Percentiles rank a stretch among this genome's conserved stretches.
Conservation (phyloP, 331 rosid genomes). For the Erythrophleum ivorense region DNA sequence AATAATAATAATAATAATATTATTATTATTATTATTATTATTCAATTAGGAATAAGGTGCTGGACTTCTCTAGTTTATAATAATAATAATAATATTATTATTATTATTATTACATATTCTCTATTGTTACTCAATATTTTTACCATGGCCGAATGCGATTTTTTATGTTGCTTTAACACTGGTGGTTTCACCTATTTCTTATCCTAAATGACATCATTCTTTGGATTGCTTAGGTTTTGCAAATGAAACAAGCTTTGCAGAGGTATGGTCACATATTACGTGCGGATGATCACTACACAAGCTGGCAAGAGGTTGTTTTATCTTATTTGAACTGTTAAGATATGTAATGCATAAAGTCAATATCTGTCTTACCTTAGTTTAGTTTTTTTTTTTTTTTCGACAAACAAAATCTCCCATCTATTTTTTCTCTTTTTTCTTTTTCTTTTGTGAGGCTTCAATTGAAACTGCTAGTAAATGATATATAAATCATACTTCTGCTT, state of each 20-base stretch:
- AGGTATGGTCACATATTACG: slow-evolving; percentile 84
- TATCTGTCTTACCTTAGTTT: slow-evolving; percentile 24
- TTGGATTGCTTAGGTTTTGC: slow-evolving; percentile 70
- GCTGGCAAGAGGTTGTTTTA: slow-evolving; percentile 96
- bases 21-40: too few relatives aligned
- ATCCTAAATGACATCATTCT: slow-evolving; percentile 36
- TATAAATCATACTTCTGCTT: slow-evolving; percentile 1
- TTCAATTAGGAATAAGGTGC: too few relatives aligned
- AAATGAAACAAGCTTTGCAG: slow-evolving; percentile 88
- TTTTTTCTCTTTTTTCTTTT: background rate
- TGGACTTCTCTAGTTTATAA: too few relatives aligned
- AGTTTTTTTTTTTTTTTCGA: too few relatives aligned
- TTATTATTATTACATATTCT: slow-evolving; percentile 35
- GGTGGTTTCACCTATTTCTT: slow-evolving; percentile 25
- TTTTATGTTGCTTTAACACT: background rate
- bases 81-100: too few relatives aligned
- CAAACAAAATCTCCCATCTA: background rate
- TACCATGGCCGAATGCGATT: slow-evolving; percentile 20
- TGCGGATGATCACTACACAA: slow-evolving; percentile 84
- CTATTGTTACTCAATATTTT: slow-evolving; percentile 20
- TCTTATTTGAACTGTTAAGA: slow-evolving; percentile 32
- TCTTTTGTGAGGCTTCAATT: slow-evolving; percentile 21
- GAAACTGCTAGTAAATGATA: slow-evolving; percentile 7
- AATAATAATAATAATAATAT: background rate
- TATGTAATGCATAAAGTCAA: slow-evolving; percentile 17